Evolutionary conservation across 1,139 yeast species (phyloP), one percentile per base, ranked within the genome.

Genomic region (Pichia sp.): DNA sequence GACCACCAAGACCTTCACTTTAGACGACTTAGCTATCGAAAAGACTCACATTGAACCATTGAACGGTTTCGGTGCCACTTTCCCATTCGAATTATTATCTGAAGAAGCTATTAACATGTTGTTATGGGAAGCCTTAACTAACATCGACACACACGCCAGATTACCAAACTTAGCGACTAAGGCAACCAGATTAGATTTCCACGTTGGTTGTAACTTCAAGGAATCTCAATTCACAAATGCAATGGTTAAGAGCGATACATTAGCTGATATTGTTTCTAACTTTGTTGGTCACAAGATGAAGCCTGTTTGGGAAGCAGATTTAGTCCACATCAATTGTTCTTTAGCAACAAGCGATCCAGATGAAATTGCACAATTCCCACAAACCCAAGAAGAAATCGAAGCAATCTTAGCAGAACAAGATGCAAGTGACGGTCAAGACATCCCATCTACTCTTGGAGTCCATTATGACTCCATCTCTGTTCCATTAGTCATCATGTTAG

Each of bases 81-180:
- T 59, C 39, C 71, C 71, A 15, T 67, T 67, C 46, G 69, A 70
- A 19, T 51, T 67, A 19, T 56, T 67, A 38, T 56, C 67, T 4
- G 58, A 61, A 46, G 70, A 67, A 52, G 71, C 71, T 11, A 62
- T 65, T 44, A 63, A 66, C 48, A 65, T 67, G 56, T 55, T 67
- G 53, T 57, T 66, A 40, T 68, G 68, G 67, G 72, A 68, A 55
- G 60, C 64, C 1, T 55, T 68, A 33, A 64, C 62, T 51, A 54
- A 58, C 3, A 43, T 68, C 24, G 51, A 57, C 9, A 54, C 61
- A 6, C 66, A 55, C 47, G 68, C 67, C 1, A 55, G 69, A 47
- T 46, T 63, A 31, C 68, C 69, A 14, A 62, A 61, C 38, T 52
- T 64, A 28, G 62, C 69, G 9, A 66, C 54, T 12, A 59, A 57